Base-by-base conservation (phyloP, 2,329 filamentous ascomycete genomes). In the Phoma sp. region DNA sequence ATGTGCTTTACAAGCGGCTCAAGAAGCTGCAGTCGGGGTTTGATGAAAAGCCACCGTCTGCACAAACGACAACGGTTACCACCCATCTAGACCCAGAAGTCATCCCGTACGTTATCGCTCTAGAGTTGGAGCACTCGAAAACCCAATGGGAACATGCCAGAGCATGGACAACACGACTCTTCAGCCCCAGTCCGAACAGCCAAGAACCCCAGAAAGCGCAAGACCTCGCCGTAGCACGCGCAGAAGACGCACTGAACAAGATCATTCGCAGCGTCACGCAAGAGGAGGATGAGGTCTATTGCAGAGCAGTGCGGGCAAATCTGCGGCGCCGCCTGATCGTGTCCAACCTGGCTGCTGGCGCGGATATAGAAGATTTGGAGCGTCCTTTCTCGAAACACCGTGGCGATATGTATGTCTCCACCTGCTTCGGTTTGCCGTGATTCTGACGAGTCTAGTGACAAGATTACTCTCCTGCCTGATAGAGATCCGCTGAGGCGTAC, bases 291-390 rank as follows among this genome's bases (percentile, higher is more conserved):
- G 36, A 25, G 9, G 53, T 59, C 21, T 42, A 12, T 5, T 48
- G 28, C 10, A 37, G 37, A 1, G 57, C 62, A 37, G 57, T 66
- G 18, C 48, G 53, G 17, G 50, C 34, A 2, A 52, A 42, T 20
- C 40, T 64, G 0, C 46, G 51, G 6, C 23, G 47, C 15, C 60
- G 63, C 12, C 48, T 73, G 5, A 48, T 71, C 14, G 50, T 71
- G 7, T 61, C 60, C 6, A 69, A 71, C 17, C 53, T 73, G 17
- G 68, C 70, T n/a, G 65, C 65, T 4, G 60, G 48, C 32, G 64
- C 62, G 10, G 59, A 57, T 3, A 43, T 42, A 25, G 43, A 64
- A 7, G 65, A 65, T 11, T 18, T 72, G 1, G 28, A 46, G 9
- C 10, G 38, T 2, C 47, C 61, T 15, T 65, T 72, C 54, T 32